Evolutionary conservation across 495 filamentous ascomycete species (phyloP).

Genomic region (Extremus antarcticus): DNA sequence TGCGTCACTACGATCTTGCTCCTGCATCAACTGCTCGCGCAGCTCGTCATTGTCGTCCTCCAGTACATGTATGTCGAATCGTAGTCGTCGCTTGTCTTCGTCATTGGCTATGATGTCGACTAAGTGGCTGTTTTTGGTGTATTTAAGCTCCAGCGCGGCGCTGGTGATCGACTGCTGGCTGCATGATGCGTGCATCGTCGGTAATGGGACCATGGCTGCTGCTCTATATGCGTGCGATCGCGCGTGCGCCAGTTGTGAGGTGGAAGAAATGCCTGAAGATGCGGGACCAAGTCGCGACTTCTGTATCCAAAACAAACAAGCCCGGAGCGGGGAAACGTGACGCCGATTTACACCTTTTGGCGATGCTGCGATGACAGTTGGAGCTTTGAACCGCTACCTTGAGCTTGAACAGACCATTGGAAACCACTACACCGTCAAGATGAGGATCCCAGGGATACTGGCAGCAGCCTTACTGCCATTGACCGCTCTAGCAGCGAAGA

Average conservation of each 20-base stretch:
- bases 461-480: conserved; percentile 41
- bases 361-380: neutral
- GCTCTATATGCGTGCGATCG: neutral
- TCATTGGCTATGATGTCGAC: conserved; percentile 52
- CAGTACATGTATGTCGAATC: conserved; percentile 54
- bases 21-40: conserved; percentile 47
- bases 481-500: conserved; percentile 40
- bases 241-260: neutral
- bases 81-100: conserved; percentile 54
- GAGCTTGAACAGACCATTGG: neutral
- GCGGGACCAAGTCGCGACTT: neutral
- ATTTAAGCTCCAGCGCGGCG: conserved; percentile 50
- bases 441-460: conserved; percentile 40
- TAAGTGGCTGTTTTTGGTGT: conserved; percentile 47
- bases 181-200: conserved; percentile 6
- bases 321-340: neutral
- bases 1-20: conserved; percentile 39
- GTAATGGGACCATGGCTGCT: conserved; percentile 2
- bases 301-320: too few species aligned
- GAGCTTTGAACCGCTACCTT: neutral
- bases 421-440: conserved; percentile 12
- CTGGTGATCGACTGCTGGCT: conserved; percentile 38
- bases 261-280: neutral
- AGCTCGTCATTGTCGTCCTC: conserved; percentile 61
- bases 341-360: too few species aligned